Evolutionary conservation across 192 early-diverging fungal genomes (phyloP).

Genomic region (Allomyces javanicus): DNA sequence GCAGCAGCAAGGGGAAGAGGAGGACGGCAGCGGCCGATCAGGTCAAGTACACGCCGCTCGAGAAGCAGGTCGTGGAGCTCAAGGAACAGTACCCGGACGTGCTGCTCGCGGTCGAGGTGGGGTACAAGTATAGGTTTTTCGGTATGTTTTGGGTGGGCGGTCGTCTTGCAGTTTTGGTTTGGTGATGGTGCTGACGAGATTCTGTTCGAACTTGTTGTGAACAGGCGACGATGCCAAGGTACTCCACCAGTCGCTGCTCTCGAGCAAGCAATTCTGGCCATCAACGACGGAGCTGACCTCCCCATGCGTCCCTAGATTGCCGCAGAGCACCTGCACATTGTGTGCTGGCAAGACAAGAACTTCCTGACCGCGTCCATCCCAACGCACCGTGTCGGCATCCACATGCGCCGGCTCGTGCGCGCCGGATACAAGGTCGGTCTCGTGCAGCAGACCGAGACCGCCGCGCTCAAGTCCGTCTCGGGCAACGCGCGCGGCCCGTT

Average conservation of each 20-base stretch:
- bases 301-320: slow-evolving; percentile 25
- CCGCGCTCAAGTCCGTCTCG: slow-evolving; percentile 59
- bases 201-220: no score
- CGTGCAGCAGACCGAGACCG: slow-evolving; percentile 64
- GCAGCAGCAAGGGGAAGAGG: no score
- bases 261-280: neutral
- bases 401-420: slow-evolving; percentile 58
- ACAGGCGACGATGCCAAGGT: slow-evolving; percentile 53
- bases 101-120: slow-evolving; percentile 71
- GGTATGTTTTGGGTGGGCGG: slow-evolving; percentile 4
- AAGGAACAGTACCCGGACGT: slow-evolving; percentile 48
- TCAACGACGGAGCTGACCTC: neutral
- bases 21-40: no score
- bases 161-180: no score
- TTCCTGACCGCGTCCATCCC: slow-evolving; percentile 69
- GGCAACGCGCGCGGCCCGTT: slow-evolving; percentile 47
- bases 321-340: slow-evolving; percentile 55
- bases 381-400: slow-evolving; percentile 50
- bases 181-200: no score
- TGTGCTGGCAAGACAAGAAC: slow-evolving; percentile 54
- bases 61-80: slow-evolving; percentile 57
- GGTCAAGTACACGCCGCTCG: slow-evolving; percentile 55
- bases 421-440: slow-evolving; percentile 75
- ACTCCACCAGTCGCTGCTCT: neutral
- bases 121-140: slow-evolving; percentile 89